These are phyloP conservation scores for Chrysanthemum lavandulifolium DNA, from an alignment of 129 eudicot genomes.

Conservation along the genomic window DNA sequence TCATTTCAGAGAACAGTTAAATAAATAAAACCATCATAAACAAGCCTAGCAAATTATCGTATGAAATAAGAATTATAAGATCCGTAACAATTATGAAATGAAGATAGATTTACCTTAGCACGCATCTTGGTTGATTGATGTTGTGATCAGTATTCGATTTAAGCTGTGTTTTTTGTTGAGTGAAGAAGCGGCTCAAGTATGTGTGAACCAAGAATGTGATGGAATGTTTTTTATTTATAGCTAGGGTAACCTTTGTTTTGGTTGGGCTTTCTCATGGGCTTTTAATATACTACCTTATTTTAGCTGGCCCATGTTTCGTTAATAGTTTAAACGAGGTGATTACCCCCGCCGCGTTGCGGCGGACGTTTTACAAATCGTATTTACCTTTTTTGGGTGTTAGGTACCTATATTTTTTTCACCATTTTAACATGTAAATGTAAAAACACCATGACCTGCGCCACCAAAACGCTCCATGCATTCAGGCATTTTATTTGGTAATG, in stretches of 20 bases:
- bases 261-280: background rate
- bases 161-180: background rate
- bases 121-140: constrained; percentile 33
- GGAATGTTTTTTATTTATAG: constrained; percentile 20
- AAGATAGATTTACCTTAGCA: constrained; percentile 35
- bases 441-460: no score
- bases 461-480: no score
- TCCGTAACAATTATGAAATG: background rate
- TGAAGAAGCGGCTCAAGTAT: background rate
- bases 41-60: background rate
- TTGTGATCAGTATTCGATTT: background rate
- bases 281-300: background rate
- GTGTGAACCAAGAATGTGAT: no score
- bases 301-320: background rate
- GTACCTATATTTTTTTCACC: no score
- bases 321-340: no score
- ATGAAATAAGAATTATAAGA: background rate
- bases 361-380: no score
- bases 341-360: no score
- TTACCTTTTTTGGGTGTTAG: no score
- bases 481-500: no score
- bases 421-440: no score
- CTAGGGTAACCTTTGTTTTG: constrained; percentile 22
- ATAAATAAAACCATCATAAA: no score
- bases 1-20: no score